Evolutionary conservation across 2,329 filamentous ascomycete genomes (phyloP), one percentile per base, ranked within the genome.

Genomic region (Xylariaceae sp.): DNA sequence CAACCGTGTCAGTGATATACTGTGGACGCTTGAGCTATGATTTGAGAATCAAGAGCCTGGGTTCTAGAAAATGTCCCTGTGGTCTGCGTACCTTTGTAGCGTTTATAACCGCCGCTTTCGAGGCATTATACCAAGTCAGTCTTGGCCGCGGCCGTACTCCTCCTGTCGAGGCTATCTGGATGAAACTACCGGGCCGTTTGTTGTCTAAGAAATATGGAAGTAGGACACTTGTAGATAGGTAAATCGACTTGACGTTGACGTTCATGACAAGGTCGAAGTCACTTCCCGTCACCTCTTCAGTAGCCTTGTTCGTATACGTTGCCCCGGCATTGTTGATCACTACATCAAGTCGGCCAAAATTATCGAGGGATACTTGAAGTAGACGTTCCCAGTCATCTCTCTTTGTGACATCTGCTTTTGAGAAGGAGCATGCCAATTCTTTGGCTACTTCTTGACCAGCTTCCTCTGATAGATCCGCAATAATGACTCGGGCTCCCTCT

Each of bases 241-340:
- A 90, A 44, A 90, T 79, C 2, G 82, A 81, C 72, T 87, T 88
- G 58, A 90, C 85, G 61, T 90, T 90, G 57, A 89, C 85, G 51
- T 81, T 80, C 69, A 90, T 87, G 40, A 87, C 83, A 44, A 80
- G 76, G 63, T 89, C 85, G 57, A 87, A 90, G 46, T 90, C 87
- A 3, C 78, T 76, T 50, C 89, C 85, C 0, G 84, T 87, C 2
- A 89, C 87, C 0, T 85, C 78, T 23, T 80, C 72, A 0, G 86
- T 88, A 0, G 85, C 79, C 75, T 87, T 87, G 66, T 87, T 87
- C 12, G 67, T 61, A 67, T 88, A 87, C 1, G 79, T 78, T 1
- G 77, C 77, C 0, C 85, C 84, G 0, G 84, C 84, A 63, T 87
- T 87, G 70, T 87, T 87, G 50, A 88, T 75, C 14, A 87, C 75